Conservation (phyloP, 2,329 filamentous ascomycete species). For the Parastagonospora nodorum region DNA sequence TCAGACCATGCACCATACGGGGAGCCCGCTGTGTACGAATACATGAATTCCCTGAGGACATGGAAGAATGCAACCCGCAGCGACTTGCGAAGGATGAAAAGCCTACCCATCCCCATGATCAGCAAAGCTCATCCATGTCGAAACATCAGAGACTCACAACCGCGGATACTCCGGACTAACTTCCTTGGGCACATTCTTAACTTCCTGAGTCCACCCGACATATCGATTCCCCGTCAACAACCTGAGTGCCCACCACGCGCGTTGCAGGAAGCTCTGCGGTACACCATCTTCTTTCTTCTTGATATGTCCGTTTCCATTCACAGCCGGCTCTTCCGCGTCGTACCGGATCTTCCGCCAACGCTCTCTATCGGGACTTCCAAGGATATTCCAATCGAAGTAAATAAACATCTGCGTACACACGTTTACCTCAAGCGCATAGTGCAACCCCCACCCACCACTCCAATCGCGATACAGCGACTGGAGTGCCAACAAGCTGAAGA, state of each 20-base stretch:
- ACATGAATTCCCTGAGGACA: constrained; percentile 13
- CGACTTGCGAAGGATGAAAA: constrained; percentile 25
- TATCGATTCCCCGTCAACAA: constrained; percentile 23
- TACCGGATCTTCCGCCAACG: constrained; percentile 29
- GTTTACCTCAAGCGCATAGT: constrained; percentile 17
- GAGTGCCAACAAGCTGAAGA: constrained; percentile 13
- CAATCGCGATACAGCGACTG: constrained; percentile 25
- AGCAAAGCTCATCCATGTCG: not conserved
- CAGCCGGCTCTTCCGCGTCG: not conserved
- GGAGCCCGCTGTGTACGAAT: constrained; percentile 22
- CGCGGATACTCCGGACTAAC: constrained; percentile 22
- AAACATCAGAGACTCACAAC: constrained; percentile 16
- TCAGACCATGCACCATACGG: constrained; percentile 30
- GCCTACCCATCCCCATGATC: constrained; percentile 9
- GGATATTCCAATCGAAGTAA: constrained; percentile 28
- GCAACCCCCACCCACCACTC: constrained; percentile 13
- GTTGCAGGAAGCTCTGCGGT: constrained; percentile 9
- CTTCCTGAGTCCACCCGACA: constrained; percentile 33
- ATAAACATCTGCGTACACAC: constrained; percentile 7
- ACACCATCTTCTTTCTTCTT: not conserved
- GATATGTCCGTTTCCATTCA: not conserved
- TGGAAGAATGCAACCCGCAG: constrained; percentile 17
- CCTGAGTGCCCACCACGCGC: constrained; percentile 29
- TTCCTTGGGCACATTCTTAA: constrained; percentile 31
- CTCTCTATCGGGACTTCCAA: constrained; percentile 30